phyloP scores from a whole-genome alignment of 805 yeast species.

The Sugiyamaella qingdaonensis region DNA sequence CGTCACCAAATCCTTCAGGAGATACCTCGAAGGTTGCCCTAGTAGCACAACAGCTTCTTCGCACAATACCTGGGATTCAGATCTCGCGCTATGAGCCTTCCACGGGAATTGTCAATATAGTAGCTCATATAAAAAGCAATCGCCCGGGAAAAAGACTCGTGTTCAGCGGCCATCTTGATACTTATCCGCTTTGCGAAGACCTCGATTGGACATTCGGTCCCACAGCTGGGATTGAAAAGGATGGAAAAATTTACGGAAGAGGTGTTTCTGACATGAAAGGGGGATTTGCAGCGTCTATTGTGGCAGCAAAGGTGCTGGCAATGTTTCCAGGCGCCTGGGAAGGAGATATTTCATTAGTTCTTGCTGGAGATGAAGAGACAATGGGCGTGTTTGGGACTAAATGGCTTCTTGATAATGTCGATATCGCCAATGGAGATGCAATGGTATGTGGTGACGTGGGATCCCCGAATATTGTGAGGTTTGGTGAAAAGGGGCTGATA shows the following conservation, averaged over 20 bases:
- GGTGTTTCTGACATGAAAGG: conserved; percentile 97
- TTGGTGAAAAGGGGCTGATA: conserved; percentile 1
- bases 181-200: neutral
- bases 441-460: conserved; percentile 1
- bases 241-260: conserved; percentile 85
- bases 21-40: neutral
- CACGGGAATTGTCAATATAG: neutral
- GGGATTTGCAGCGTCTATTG: conserved; percentile 80
- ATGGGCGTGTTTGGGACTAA: neutral
- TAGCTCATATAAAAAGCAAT: neutral
- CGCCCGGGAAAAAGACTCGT: neutral
- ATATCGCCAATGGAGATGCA: neutral
- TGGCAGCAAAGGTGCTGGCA: conserved; percentile 47
- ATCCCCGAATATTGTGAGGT: neutral
- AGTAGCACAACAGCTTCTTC: neutral
- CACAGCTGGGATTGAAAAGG: conserved; percentile 23
- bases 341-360: neutral
- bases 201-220: neutral
- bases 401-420: conserved; percentile 1
- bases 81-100: neutral
- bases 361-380: conserved; percentile 1
- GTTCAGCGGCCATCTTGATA: neutral
- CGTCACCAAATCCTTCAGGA: neutral
- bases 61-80: neutral
- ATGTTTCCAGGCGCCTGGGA: neutral